A percentile compares a stretch with the other conserved stretches of the same genome.
Conservation (phyloP, 306 rosid species). For the Castanospermum australe region DNA sequence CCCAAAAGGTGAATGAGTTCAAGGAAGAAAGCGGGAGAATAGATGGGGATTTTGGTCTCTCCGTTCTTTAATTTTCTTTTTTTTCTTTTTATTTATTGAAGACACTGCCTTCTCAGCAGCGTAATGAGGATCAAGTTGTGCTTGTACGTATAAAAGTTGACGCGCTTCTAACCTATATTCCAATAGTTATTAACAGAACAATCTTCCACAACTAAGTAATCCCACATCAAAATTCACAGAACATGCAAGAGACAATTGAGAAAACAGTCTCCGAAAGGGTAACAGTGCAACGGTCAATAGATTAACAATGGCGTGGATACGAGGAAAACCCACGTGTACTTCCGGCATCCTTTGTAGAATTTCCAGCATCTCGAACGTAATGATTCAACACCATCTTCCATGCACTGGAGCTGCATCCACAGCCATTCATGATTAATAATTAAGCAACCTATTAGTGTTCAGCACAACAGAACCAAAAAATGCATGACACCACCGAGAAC, state of each 20-base stretch:
- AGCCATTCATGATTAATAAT: constrained; percentile 11
- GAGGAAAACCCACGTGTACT: constrained; percentile 73
- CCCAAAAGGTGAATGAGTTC: neutral
- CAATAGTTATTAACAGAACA: neutral
- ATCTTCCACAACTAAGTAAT: neutral
- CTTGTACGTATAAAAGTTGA: neutral
- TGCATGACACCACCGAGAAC: neutral
- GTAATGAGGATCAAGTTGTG: neutral
- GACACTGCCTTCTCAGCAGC: neutral
- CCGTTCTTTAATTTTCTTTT: neutral
- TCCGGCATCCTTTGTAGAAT: constrained; percentile 91
- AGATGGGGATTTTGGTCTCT: neutral
- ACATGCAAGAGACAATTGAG: neutral
- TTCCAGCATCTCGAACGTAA: constrained; percentile 77
- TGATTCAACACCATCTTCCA: constrained; percentile 90
- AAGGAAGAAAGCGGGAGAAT: neutral
- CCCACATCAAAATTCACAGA: neutral
- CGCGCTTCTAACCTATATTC: neutral
- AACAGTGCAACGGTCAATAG: neutral
- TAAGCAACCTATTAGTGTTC: neutral
- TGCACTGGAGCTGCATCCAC: constrained; percentile 66
- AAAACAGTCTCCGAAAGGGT: neutral
- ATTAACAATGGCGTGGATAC: constrained; percentile 8
- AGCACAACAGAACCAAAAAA: neutral
- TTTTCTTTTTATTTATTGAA: neutral